These are phyloP conservation scores for Peniophora sp. DNA, from an alignment of 1,284 basidiomycete species.

Conservation along the genomic window DNA sequence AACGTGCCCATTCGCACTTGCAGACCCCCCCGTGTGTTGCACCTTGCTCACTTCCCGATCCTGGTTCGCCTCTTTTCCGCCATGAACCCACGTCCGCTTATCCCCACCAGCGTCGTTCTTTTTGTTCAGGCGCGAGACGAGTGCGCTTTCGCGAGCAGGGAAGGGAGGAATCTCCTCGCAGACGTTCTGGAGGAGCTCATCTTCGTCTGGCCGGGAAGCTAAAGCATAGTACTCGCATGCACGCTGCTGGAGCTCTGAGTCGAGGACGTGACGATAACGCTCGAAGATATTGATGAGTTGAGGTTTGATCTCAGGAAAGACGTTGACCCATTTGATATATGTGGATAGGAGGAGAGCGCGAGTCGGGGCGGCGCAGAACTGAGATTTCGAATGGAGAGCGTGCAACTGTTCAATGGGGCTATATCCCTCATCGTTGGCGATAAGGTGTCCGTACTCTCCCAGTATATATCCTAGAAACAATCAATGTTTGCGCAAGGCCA, in stretches of 20 bases:
- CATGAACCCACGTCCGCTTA: constrained; percentile 93
- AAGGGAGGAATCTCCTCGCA: constrained; percentile 99
- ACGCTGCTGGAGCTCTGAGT: constrained; percentile 95
- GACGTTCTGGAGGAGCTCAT: constrained; percentile 88
- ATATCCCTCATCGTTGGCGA: constrained; percentile 91
- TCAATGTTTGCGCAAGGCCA: not conserved
- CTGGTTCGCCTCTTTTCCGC: constrained; percentile 85
- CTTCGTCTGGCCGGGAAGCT: constrained; percentile 74
- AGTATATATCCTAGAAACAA: constrained; percentile 76
- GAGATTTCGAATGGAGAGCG: constrained; percentile 89
- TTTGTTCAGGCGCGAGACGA: constrained; percentile 79
- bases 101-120: constrained; percentile 89
- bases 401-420: constrained; percentile 95
- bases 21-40: constrained; percentile 26
- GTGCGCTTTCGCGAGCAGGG: constrained; percentile 87
- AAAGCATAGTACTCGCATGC: constrained; percentile 95
- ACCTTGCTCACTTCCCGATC: constrained; percentile 56
- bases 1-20: constrained; percentile 17
- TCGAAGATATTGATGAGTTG: constrained; percentile 94
- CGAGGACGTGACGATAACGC: constrained; percentile 96
- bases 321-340: constrained; percentile 99
- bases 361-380: constrained; percentile 89
- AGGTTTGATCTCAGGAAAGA: constrained; percentile 97
- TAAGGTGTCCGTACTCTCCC: constrained; percentile 95
- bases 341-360: constrained; percentile 91